Evolutionary conservation across 75 land plant genomes (phyloP), one percentile per base, ranked within the genome.

Genomic region (Azolla pinnata): DNA sequence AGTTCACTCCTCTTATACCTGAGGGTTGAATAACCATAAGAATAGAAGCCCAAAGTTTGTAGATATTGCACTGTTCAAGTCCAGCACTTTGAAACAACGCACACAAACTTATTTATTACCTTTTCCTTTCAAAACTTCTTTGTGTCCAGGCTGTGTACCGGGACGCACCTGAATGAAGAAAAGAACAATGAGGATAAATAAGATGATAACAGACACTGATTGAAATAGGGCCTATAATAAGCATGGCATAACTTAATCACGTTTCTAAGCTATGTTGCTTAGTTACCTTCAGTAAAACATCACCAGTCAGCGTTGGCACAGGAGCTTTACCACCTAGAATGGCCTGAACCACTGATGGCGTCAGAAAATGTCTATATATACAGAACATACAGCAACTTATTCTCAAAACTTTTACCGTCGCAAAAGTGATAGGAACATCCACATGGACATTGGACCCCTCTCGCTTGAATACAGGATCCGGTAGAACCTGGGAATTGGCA

Each of bases 301-400:
- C 68, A 5, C 75, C 75, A 60, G 70, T 67, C 70, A 73, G 54
- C 31, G 75, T 73, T 8, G 75, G 75, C 48, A 73, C 71, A 26
- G 54, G 63, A 31, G 67, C 63, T 30, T 54, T 38, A 28, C 75
- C 75, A 67, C 75, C 75, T 34, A 73, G 44, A 34, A 73, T 65
- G 46, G 75, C 75, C 75, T 73, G 64, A 8, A 56, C n/a, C 7
- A 57, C 10, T n/a, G n/a, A n/a, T n/a, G n/a, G n/a, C n/a, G n/a
- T n/a, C n/a, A n/a, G n/a, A n/a, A n/a, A n/a, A n/a, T n/a, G n/a
- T n/a, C n/a, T n/a, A n/a, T n/a, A n/a, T n/a, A 38, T 38, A 7
- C 12, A 8, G 14, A 38, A 14, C 42, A 38, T 38, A 38, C 42
- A 38, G 42, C 42, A n/a, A n/a, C n/a, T n/a, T n/a, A n/a, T n/a